These are phyloP conservation scores for Cercospora zeae-maydis DNA, from an alignment of 2,329 filamentous ascomycete species.

Conservation along the genomic window DNA sequence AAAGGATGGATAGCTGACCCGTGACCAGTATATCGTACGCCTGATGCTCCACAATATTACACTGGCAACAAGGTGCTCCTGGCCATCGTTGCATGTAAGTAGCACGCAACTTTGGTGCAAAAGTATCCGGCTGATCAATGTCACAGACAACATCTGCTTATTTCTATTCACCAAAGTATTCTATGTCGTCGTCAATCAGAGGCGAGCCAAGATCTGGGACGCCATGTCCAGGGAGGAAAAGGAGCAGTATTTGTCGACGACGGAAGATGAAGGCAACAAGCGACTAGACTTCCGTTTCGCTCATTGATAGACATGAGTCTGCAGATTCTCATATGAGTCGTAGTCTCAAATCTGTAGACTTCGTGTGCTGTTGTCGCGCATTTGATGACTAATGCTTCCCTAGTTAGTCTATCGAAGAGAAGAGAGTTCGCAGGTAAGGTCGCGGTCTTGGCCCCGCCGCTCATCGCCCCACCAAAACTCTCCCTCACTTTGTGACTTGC, in stretches of 20 bases:
- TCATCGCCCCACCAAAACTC: background rate
- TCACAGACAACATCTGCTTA: slow-evolving; percentile 48
- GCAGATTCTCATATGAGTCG: background rate
- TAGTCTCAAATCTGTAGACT: background rate
- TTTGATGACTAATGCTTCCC: background rate
- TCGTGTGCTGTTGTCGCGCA: background rate
- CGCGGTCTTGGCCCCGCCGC: background rate
- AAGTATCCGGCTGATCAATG: background rate
- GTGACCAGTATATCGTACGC: slow-evolving; percentile 49
- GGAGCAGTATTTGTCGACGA: slow-evolving; percentile 46
- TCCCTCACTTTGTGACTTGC: background rate
- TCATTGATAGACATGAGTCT: background rate
- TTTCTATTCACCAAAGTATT: slow-evolving; percentile 54
- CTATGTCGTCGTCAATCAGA: slow-evolving; percentile 51
- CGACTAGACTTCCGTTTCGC: slow-evolving; percentile 42
- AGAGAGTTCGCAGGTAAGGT: background rate
- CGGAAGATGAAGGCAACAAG: slow-evolving; percentile 41
- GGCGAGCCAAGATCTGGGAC: slow-evolving; percentile 44
- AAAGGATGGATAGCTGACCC: background rate
- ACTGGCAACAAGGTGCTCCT: slow-evolving; percentile 55
- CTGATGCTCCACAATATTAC: slow-evolving; percentile 54
- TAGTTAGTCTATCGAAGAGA: background rate
- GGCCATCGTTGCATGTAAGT: slow-evolving; percentile 40
- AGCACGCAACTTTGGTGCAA: background rate
- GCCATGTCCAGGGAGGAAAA: slow-evolving; percentile 50